A percentile compares a stretch with the other conserved stretches of the same genome.
phyloP scores from a whole-genome alignment of 352 stramenopile species.

The Elongisporangium anandrum region DNA sequence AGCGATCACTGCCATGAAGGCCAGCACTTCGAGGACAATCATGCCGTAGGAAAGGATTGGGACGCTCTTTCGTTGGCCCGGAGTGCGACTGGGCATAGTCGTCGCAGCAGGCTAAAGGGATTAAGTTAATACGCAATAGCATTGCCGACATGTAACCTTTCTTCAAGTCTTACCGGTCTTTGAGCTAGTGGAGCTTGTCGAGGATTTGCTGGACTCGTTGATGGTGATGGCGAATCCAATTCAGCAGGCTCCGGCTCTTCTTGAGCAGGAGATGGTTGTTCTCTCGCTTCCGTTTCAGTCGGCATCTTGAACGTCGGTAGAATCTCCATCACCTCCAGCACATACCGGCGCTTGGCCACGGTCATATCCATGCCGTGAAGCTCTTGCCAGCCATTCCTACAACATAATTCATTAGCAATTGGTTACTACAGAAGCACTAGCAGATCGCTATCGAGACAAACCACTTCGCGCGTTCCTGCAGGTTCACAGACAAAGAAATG shows the following conservation, averaged over 20 bases:
- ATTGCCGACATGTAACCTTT: not conserved
- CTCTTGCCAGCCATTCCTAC: conserved; percentile 49
- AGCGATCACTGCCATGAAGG: conserved; percentile 7
- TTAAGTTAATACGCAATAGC: not conserved
- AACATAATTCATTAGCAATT: not conserved
- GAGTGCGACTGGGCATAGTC: not conserved
- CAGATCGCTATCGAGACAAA: conserved; percentile 8
- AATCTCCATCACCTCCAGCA: conserved; percentile 43
- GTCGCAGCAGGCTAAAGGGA: not conserved
- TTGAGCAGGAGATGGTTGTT: not conserved
- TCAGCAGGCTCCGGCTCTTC: not conserved
- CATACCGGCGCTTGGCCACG: conserved; percentile 46
- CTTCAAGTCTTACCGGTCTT: not conserved
- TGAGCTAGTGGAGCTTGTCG: not conserved
- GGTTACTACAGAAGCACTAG: not conserved
- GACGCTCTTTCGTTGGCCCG: not conserved
- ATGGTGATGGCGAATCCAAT: not conserved
- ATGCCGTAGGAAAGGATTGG: conserved; percentile 2
- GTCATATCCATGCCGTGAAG: conserved; percentile 28
- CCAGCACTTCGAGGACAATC: conserved; percentile 13
- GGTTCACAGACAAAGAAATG: conserved; percentile 2
- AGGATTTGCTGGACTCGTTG: not conserved
- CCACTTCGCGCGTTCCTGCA: conserved; percentile 58
- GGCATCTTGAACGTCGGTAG: conserved; percentile 41
- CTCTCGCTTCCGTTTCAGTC: conserved; percentile 7